These are phyloP conservation scores for Jaltomata sinuosa DNA, from an alignment of 257 asterid species.

Conservation along the genomic window DNA sequence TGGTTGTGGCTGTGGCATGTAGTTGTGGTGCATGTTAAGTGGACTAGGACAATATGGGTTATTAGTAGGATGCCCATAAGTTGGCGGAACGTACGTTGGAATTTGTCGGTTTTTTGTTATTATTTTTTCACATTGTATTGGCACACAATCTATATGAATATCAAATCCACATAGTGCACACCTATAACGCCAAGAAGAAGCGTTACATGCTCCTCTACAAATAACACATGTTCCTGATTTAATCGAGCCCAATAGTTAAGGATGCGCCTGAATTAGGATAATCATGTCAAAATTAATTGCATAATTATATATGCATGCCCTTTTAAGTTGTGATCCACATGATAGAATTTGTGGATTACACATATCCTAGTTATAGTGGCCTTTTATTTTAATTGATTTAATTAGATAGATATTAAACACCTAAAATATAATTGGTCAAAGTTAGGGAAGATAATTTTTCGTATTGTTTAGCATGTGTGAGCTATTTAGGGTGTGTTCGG, in stretches of 20 bases:
- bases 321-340: background rate
- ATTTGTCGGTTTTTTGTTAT: slow-evolving; percentile 7
- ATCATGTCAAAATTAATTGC: background rate
- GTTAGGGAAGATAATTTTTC: background rate
- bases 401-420: background rate
- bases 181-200: slow-evolving; percentile 30
- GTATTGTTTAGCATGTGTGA: background rate
- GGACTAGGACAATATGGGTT: background rate
- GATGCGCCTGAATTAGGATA: slow-evolving; percentile 4
- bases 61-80: background rate
- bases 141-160: slow-evolving; percentile 32
- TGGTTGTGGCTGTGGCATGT: background rate
- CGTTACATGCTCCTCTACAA: slow-evolving; percentile 8
- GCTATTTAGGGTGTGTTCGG: no score
- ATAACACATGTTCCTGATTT: slow-evolving; percentile 6
- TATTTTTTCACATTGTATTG: slow-evolving; percentile 10
- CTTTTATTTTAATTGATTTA: no score
- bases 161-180: slow-evolving; percentile 22
- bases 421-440: background rate
- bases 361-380: no score
- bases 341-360: background rate
- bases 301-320: background rate
- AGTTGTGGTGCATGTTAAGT: slow-evolving; percentile 11
- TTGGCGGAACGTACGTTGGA: background rate
- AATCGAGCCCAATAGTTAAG: slow-evolving; percentile 2